Evolutionary conservation across 78 protist species (phyloP).

Genomic region (Dictyostelium purpureum): DNA sequence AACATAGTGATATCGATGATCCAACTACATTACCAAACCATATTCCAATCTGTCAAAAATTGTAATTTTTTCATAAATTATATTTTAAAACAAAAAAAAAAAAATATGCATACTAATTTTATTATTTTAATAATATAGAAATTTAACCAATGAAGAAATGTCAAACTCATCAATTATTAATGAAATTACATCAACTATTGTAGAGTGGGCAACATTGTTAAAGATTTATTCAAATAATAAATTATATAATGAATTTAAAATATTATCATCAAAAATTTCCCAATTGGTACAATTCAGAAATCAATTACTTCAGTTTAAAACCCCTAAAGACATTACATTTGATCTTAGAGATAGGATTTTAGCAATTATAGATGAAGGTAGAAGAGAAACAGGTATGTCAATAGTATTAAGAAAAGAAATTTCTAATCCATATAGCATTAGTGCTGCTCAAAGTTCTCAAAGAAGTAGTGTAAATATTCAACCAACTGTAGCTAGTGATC

Average conservation of each 20-base stretch:
- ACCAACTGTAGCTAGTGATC: slow-evolving; percentile 34
- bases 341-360: slow-evolving; percentile 64
- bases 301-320: slow-evolving; percentile 29
- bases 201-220: slow-evolving; percentile 75
- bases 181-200: slow-evolving; percentile 69
- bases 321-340: slow-evolving; percentile 60
- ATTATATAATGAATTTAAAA: slow-evolving; percentile 58
- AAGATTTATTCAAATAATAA: slow-evolving; percentile 64
- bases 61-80: background rate
- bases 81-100: background rate
- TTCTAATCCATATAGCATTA: background rate
- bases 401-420: slow-evolving; percentile 66
- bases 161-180: slow-evolving; percentile 49
- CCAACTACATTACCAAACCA: background rate
- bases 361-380: slow-evolving; percentile 41
- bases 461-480: background rate
- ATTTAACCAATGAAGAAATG: slow-evolving; percentile 35
- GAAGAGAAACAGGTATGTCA: slow-evolving; percentile 74
- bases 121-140: background rate
- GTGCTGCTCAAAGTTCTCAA: background rate
- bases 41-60: slow-evolving; percentile 25
- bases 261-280: slow-evolving; percentile 41
- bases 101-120: background rate
- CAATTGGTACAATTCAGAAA: slow-evolving; percentile 61
- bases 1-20: slow-evolving; percentile 6